Base-by-base conservation (phyloP, 495 filamentous ascomycete species). In the Penicillium atrosanguineum region DNA sequence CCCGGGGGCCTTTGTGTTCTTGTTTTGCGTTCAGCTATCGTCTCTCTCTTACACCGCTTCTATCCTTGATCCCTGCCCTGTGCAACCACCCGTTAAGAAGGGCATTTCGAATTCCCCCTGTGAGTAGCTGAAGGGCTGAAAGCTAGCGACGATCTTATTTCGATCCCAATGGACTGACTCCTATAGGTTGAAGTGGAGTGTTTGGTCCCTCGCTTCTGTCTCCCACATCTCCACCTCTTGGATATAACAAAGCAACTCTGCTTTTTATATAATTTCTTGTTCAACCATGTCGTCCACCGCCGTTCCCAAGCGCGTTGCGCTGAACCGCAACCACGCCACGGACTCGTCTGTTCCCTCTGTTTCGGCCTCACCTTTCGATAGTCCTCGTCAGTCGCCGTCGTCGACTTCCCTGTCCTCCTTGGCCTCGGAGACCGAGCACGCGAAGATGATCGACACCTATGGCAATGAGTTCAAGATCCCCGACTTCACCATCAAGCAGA, bases 391-490 rank as follows among this genome's bases (percentile, higher is more conserved):
- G 36, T 95, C 90, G 11, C 83, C 89, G 18, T 96, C 92, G 8
- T 87, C 88, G 19, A 95, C 94, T 6, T 96, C 93, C 3, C 81
- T 96, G 46, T 96, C 93, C 26, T 97, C 93, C 40, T 78, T 96
- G 73, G 84, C 83, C 42, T 94, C 90, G 14, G 74, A 75, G 3
- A 56, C 57, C 43, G 73, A 76, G 53, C 60, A 44, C 38, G 57
- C 75, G 70, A 84, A 83, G 70, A 81, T 91, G 67, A 58, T 83
- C 23, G 83, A 88, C 59, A 83, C 82, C 41, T 81, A 84, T 54
- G 85, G 85, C 62, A 85, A 87, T 53, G 81, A 85, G 60, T 88
- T 88, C 73, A 76, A 84, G 69, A 76, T 88, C 52, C 85, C 85
- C 34, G 81, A 88, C 57, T 87, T 76, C 73, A 86, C 83, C 59